A percentile compares a stretch with the other conserved stretches of the same genome.
Conservation (phyloP, 2,329 filamentous ascomycete genomes). For the Xylaria sp. region DNA sequence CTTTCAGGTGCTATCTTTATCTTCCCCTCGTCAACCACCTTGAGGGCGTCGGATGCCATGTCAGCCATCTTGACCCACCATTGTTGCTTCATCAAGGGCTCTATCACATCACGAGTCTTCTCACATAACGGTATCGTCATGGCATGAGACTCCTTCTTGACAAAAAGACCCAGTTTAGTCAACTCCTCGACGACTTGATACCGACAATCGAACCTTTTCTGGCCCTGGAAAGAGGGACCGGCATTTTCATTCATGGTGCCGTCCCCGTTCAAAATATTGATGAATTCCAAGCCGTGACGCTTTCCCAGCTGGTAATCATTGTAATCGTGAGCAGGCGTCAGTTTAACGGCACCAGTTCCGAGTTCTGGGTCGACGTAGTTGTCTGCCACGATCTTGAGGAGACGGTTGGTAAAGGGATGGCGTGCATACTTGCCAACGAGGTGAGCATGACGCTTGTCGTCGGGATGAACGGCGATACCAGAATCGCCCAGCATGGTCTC, state of each 20-base stretch:
- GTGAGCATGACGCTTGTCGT: conserved; percentile 85
- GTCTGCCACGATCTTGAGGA: conserved; percentile 86
- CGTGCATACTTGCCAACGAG: conserved; percentile 84
- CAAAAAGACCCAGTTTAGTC: conserved; percentile 36
- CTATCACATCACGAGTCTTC: conserved; percentile 93
- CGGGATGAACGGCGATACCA: conserved; percentile 90
- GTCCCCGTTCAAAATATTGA: conserved; percentile 52
- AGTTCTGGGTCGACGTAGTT: conserved; percentile 91
- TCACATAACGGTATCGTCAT: conserved; percentile 51
- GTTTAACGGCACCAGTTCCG: conserved; percentile 94
- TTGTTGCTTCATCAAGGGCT: conserved; percentile 93
- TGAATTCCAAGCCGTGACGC: conserved; percentile 71
- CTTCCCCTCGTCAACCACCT: conserved; percentile 80
- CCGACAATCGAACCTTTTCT: conserved; percentile 39
- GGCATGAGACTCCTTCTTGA: conserved; percentile 38
- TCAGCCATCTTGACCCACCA: conserved; percentile 92
- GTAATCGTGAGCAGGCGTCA: conserved; percentile 92
- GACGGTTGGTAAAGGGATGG: conserved; percentile 84
- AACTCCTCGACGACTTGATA: conserved; percentile 37
- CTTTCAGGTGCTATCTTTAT: conserved; percentile 64
- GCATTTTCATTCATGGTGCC: conserved; percentile 40
- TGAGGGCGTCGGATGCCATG: conserved; percentile 75
- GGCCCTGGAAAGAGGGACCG: conserved; percentile 35
- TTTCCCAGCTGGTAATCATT: conserved; percentile 89
- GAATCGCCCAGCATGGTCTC: conserved; percentile 96